A percentile compares a stretch with the other conserved stretches of the same genome.
phyloP scores from a whole-genome alignment of 805 yeast genomes.

The Hanseniaspora hatyaiensis region DNA sequence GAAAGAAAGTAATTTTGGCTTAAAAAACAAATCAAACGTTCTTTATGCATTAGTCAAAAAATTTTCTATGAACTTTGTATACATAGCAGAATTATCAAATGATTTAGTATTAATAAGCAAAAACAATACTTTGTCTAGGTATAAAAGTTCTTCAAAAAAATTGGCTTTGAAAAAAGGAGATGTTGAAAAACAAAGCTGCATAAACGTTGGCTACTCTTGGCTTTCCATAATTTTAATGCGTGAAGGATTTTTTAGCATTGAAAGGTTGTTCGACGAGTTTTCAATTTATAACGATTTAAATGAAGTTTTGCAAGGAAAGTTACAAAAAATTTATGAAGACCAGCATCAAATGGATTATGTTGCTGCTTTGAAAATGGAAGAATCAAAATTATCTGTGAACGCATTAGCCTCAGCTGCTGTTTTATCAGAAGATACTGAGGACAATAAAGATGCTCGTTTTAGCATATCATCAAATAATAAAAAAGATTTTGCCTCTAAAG shows the following conservation, averaged over 20 bases:
- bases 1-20: not conserved
- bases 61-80: not conserved
- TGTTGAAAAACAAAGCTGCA: not conserved
- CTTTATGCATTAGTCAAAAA: not conserved
- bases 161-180: not conserved
- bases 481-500: too few species aligned
- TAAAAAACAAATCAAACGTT: not conserved
- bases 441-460: too few species aligned
- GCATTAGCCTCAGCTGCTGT: too few species aligned
- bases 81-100: too few species aligned
- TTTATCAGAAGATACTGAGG: too few species aligned
- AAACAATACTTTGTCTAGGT: too few species aligned
- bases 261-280: not conserved
- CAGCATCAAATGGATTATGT: constrained; percentile 26
- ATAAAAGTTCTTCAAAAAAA: too few species aligned
- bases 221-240: not conserved
- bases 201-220: not conserved
- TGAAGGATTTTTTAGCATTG: not conserved
- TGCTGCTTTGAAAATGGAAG: too few species aligned
- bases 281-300: constrained; percentile 30
- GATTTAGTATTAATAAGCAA: too few species aligned
- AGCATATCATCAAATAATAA: too few species aligned
- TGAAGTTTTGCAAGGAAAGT: constrained; percentile 43
- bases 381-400: too few species aligned
- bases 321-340: constrained; percentile 45